These are phyloP conservation scores for Sonneratia caseolaris DNA, from an alignment of 345 rosid species.

Conservation along the genomic window DNA sequence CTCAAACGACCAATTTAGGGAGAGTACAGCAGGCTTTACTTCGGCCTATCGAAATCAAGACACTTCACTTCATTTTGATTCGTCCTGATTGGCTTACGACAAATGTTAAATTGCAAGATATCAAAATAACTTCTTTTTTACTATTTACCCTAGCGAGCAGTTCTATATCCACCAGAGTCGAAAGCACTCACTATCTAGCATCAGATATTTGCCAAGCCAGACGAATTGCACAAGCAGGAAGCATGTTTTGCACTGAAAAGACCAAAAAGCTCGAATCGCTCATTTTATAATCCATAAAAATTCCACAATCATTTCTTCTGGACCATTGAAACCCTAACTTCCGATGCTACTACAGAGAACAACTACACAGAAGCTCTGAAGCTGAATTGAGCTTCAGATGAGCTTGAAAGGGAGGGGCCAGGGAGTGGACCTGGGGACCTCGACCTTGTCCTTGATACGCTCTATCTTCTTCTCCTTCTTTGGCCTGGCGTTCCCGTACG, in stretches of 20 bases:
- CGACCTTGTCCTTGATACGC: conserved; percentile 77
- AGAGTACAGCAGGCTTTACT: too few relatives aligned
- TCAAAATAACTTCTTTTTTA: background rate
- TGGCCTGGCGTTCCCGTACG: conserved; percentile 78
- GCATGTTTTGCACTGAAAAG: background rate
- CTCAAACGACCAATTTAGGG: too few relatives aligned
- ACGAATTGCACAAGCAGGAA: background rate
- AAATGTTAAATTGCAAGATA: too few relatives aligned
- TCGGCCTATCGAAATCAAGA: too few relatives aligned
- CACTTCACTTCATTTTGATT: background rate
- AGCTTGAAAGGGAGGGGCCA: conserved; percentile 99
- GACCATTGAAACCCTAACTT: background rate
- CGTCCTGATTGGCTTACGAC: too few relatives aligned
- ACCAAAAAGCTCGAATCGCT: background rate
- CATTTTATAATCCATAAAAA: background rate
- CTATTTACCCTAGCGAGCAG: background rate
- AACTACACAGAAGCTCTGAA: background rate
- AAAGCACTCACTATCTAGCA: background rate
- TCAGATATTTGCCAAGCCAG: background rate
- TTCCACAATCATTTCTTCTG: background rate
- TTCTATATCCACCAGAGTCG: background rate
- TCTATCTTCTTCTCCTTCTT: conserved; percentile 89
- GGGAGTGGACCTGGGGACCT: conserved; percentile 95
- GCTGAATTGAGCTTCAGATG: conserved; percentile 30
- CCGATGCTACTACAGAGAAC: background rate